Base-by-base conservation (phyloP, 208 protist genomes). In the Naegleria lovaniensis region DNA sequence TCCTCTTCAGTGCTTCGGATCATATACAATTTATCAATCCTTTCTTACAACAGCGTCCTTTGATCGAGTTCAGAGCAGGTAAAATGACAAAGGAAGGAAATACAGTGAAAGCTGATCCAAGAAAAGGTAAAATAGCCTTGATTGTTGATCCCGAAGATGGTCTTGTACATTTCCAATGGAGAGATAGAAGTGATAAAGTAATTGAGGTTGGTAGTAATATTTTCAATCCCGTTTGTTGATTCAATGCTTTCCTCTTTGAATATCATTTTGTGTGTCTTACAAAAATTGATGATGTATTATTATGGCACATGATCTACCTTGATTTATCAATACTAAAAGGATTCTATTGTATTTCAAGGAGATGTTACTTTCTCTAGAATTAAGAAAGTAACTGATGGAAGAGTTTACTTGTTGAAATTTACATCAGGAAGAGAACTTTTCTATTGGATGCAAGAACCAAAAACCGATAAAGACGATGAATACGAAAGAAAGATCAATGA, bases 391-490 rank as follows among this genome's bases (percentile, higher is more conserved):
- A 91, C 36, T 5, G 59, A 83, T 88, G 89, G 89, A 0, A 0
- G 89, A 39, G 89, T 91, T 13, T 91, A 88, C 16, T 9, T 88
- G 9, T 88, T 91, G 25, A 51, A 91, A 29, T 91, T 84, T 48
- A 86, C 41, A 11, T n/a, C 5, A 19, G 38, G 55, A 36, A 36
- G 58, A 75, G n/a, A 51, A 76, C 6, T 33, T 6, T 91, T 91
- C 83, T 91, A 40, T 43, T 91, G 89, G 89, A 51, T 91, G 38
- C 89, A 91, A 76, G 89, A 91, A 43, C 89, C 89, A 40, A 88
- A 67, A 11, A 48, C 58, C 29, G 89, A 91, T 13, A 91, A 91
- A 15, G 89, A 91, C 29, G 59, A 38, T 43, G 59, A 38, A 83
- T 36, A 51, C 43, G 6, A 25, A 59, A 76, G 36, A 29, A 84